Evolutionary conservation across 192 early-diverging fungal species (phyloP).

Genomic region (Podila horticola): DNA sequence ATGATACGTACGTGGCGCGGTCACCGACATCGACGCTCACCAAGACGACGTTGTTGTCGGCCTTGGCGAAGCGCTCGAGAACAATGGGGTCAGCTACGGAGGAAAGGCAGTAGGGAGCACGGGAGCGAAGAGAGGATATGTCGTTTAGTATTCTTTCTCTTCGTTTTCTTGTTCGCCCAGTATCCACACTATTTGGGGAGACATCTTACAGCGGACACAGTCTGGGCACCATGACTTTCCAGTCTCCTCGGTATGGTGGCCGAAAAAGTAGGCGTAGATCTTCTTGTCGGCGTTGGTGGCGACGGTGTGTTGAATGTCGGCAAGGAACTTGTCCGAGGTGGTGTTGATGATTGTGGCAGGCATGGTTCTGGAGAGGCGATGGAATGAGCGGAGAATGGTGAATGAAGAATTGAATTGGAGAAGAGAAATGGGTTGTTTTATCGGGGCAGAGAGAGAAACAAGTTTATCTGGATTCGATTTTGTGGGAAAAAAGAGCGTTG

Average conservation of each 20-base stretch:
- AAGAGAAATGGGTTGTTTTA: conserved; percentile 8
- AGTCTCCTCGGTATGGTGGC: conserved; percentile 33
- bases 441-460: background rate
- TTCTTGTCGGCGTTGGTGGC: conserved; percentile 35
- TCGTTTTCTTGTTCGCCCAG: background rate
- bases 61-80: conserved; percentile 24
- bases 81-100: conserved; percentile 28
- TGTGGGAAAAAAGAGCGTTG: too few relatives aligned
- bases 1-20: conserved; percentile 41
- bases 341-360: conserved; percentile 35
- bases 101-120: background rate
- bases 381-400: background rate
- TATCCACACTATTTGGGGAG: background rate
- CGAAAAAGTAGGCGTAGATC: conserved; percentile 42
- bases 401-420: background rate
- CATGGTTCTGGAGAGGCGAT: conserved; percentile 15
- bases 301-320: conserved; percentile 20
- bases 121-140: background rate
- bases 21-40: conserved; percentile 35
- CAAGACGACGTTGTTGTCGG: conserved; percentile 29
- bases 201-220: conserved; percentile 35
- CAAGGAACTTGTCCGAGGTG: conserved; percentile 19
- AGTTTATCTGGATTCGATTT: background rate
- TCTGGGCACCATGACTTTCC: conserved; percentile 62
- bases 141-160: background rate